Evolutionary conservation across 2,329 filamentous ascomycete genomes (phyloP), one percentile per base, ranked within the genome.

Genomic region (Alternaria panax): DNA sequence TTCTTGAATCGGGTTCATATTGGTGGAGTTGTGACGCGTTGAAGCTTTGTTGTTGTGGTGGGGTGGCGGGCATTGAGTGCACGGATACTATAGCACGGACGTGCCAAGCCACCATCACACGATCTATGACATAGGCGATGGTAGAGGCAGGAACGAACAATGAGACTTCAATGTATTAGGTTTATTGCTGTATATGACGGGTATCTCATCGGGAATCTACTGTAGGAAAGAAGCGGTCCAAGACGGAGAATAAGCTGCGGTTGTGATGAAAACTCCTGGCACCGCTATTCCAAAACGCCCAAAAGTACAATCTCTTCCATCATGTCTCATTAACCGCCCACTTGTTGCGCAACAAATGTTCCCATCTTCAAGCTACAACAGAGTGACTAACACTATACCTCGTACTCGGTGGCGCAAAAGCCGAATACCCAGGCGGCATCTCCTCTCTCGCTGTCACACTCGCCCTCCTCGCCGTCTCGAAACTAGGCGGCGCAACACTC

Each of bases 401-500:
- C 22, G 57, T 51, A 16, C 50, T 34, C 2, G 63, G 53, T 25
- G 66, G 51, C 24, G 67, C 66, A 47, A 68, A 67, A 27, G 66
- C 66, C 6, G 63, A 60, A 55, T 77, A 77, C 22, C 73, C 72
- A 0, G 74, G 74, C 5, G 74, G 74, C 51, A 69, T 53, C 18
- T 76, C 72, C 4, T 70, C 68, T 18, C 67, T 60, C 28, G 34
- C 56, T 0, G 28, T 58, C 14, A 60, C 54, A 40, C 48, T 59
- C 2, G 43, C 46, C 34, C 54, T 56, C 25, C 46, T 27, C 11
- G n/a, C 34, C 7, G 53, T 60, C 12, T 62, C 63, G 22, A 63
- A 60, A 18, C 41, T 62, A 7, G 77, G 74, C 7, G 74, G 72
- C n/a, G 70, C 68, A 18, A 79, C 60, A 30, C 73, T 78, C 18